Evolutionary conservation across 371 early-diverging fungal genomes (phyloP), one percentile per base, ranked within the genome.

Genomic region (Mucor saturninus): DNA sequence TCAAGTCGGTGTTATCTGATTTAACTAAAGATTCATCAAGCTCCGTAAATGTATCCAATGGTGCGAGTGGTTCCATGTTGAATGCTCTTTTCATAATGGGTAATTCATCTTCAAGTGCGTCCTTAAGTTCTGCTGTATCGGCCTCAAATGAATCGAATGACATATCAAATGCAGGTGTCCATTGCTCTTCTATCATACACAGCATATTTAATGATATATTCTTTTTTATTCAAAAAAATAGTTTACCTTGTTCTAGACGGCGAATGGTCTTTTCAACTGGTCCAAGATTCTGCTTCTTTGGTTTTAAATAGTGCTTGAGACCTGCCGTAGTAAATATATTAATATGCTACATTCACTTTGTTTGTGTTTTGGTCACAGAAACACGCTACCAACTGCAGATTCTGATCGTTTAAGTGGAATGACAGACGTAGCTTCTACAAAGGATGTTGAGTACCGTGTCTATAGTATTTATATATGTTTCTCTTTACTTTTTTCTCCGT

Each of bases 111-210:
- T 59, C 59, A 30, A 51, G 9, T 10, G 13, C 6, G 7, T 15
- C 5, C 29, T 5, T 49, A 5, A 31, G 8, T 30, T 51, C n/a
- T 32, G 30, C 10, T 14, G 10, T 32, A 30, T 51, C 32, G 14
- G 9, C 21, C 21, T 21, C 21, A 21, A 21, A 21, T 21, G 21
- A 21, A 21, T 21, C 21, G 21, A 21, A 21, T 21, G 21, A 21
- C 21, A 21, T 21, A 21, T 21, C 61, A 10, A 60, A 15, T 28
- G 30, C 61, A 15, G 61, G 61, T 42, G 39, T 15, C 52, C 53
- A 60, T 3, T 51, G 53, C 10, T 13, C 21, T 30, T 50, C 61
- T 60, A 30, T 40, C 2, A 30, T 37, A 0, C 52, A 14, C 40
- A 30, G 11, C 28, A 11, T 48, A 48, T 28, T 5, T 4, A 6